Percentiles rank a stretch among this genome's conserved stretches.
phyloP scores from a whole-genome alignment of 805 yeast genomes.

The Ogataea wickerhamii region DNA sequence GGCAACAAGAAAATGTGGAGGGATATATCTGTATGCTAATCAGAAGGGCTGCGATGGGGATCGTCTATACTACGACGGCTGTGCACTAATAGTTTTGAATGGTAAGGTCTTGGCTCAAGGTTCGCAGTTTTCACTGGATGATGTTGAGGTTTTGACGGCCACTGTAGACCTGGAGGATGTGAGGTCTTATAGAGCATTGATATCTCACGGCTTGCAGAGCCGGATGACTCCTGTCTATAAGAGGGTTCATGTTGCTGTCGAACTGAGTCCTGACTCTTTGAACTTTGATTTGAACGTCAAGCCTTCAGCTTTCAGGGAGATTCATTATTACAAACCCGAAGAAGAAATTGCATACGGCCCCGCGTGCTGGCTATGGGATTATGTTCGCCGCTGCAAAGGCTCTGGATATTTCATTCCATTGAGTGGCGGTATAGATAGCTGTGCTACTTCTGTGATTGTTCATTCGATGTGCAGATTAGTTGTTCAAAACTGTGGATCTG shows the following conservation, averaged over 20 bases:
- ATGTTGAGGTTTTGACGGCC: constrained; percentile 94
- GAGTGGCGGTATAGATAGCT: constrained; percentile 96
- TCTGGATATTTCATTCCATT: constrained; percentile 92
- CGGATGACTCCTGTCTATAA: constrained; percentile 41
- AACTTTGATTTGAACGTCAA: constrained; percentile 57
- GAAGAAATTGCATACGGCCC: constrained; percentile 98
- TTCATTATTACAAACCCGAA: constrained; percentile 76
- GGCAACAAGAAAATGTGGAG: constrained; percentile 96
- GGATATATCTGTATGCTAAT: constrained; percentile 87
- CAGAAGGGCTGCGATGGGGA: constrained; percentile 99
- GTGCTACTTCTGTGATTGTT: constrained; percentile 95
- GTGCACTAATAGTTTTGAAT: constrained; percentile 90
- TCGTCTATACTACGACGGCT: constrained; percentile 92
- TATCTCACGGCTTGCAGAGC: constrained; percentile 76
- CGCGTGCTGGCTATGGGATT: constrained; percentile 99
- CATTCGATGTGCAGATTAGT: constrained; percentile 92
- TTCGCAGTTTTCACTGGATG: constrained; percentile 80
- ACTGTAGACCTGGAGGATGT: constrained; percentile 93
- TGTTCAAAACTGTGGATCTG: constrained; percentile 59
- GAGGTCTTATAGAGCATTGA: constrained; percentile 67
- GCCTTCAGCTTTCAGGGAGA: constrained; percentile 52
- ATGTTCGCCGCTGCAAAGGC: constrained; percentile 82
- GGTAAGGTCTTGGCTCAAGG: constrained; percentile 94
- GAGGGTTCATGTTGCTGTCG: constrained; percentile 58
- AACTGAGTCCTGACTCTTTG: constrained; percentile 56